Conservation (phyloP, 2,329 filamentous ascomycete genomes). For the Alternaria sp. region DNA sequence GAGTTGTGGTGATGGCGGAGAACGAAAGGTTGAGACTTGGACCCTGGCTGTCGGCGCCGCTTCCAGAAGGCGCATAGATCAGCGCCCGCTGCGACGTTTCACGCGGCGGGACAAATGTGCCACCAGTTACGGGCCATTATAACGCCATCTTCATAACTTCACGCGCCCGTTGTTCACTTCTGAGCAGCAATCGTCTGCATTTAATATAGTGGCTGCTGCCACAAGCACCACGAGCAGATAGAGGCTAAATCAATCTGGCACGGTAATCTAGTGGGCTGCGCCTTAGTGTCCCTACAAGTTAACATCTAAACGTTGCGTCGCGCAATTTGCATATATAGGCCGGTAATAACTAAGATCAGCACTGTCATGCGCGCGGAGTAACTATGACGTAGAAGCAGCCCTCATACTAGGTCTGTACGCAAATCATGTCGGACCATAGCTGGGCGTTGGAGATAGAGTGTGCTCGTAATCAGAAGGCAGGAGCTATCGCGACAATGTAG, state of each 20-base stretch:
- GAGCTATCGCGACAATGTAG: background rate
- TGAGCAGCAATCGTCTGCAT: background rate
- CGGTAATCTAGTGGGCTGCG: background rate
- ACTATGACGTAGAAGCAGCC: background rate
- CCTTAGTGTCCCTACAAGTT: background rate
- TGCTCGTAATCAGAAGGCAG: background rate
- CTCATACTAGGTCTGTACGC: background rate
- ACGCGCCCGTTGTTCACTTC: background rate
- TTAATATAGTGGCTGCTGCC: background rate
- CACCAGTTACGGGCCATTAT: conserved; percentile 4
- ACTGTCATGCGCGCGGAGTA: conserved; percentile 1
- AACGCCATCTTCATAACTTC: conserved; percentile 2
- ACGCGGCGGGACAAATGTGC: conserved; percentile 4
- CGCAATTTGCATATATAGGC: background rate
- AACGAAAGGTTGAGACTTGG: conserved; percentile 13
- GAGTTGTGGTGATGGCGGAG: background rate
- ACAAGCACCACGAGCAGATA: background rate
- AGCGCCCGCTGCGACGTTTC: conserved; percentile 14
- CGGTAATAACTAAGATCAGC: background rate
- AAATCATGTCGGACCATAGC: background rate
- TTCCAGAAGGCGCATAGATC: conserved; percentile 20
- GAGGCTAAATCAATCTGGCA: background rate
- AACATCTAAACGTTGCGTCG: background rate
- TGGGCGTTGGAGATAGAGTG: background rate
- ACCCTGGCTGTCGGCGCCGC: conserved; percentile 15